phyloP scores from a whole-genome alignment of 768 basidiomycete species.

The Lactarius indigo region DNA sequence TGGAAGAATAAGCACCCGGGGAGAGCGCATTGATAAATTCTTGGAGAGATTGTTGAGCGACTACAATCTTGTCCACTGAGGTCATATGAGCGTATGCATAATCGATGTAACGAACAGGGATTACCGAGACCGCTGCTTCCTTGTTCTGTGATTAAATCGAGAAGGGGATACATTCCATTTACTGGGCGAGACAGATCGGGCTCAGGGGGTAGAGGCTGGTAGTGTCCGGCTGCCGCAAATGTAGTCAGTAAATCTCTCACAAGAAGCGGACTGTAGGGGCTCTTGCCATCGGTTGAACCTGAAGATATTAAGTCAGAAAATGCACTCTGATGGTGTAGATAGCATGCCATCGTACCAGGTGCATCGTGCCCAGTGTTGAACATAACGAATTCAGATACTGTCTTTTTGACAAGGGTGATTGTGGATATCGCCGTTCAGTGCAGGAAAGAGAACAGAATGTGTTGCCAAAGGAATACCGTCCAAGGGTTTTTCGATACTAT shows the following conservation, averaged over 20 bases:
- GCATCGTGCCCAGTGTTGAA: not conserved
- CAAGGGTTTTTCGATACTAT: not conserved
- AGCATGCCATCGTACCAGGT: not conserved
- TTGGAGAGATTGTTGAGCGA: conserved; percentile 47
- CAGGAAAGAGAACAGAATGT: no score
- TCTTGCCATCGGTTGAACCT: not conserved
- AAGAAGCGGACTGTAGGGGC: not conserved
- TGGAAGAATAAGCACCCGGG: conserved; percentile 48
- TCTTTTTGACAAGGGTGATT: not conserved
- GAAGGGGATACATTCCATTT: conserved; percentile 46
- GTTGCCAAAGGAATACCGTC: not conserved
- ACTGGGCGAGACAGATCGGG: conserved; percentile 25
- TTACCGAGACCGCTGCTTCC: conserved; percentile 49
- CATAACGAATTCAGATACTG: not conserved
- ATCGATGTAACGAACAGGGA: conserved; percentile 7
- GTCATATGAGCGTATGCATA: not conserved
- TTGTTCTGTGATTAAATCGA: conserved; percentile 51
- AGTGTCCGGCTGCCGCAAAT: not conserved
- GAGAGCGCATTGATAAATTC: conserved; percentile 44
- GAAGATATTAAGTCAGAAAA: not conserved
- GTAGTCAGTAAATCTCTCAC: not conserved
- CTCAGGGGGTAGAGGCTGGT: not conserved
- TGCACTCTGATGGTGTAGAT: not conserved
- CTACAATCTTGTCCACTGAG: conserved; percentile 59
- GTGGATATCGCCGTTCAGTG: not conserved